Percentiles rank a stretch among this genome's conserved stretches.
These are phyloP conservation scores for Pythium aquatile DNA, from an alignment of 352 stramenopile genomes.

Conservation along the genomic window DNA sequence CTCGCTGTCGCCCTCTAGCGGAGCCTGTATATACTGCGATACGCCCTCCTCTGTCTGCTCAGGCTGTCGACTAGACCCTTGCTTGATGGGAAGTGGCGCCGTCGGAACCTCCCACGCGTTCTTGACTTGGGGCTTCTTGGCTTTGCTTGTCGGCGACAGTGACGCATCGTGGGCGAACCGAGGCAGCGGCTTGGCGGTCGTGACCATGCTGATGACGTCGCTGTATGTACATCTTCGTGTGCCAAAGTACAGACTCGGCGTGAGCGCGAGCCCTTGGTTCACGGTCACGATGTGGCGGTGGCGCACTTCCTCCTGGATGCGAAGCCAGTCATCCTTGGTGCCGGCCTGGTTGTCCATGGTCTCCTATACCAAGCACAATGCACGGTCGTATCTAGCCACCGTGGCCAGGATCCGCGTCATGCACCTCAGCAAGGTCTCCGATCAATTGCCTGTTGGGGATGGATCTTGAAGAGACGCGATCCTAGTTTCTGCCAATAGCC, in stretches of 20 bases:
- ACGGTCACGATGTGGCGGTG: constrained; percentile 60
- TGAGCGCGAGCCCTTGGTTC: constrained; percentile 47
- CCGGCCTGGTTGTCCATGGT: constrained; percentile 5
- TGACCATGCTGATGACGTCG: constrained; percentile 69
- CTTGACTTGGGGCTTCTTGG: background rate
- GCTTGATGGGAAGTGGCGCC: background rate
- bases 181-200: constrained; percentile 39
- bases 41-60: background rate
- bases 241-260: constrained; percentile 69
- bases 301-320: constrained; percentile 41
- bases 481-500: constrained; percentile 7
- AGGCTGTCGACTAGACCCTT: background rate
- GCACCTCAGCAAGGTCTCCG: background rate
- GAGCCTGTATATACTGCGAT: constrained; percentile 20
- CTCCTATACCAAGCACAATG: background rate
- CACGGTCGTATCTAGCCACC: background rate
- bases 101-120: background rate
- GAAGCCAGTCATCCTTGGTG: constrained; percentile 51
- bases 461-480: constrained; percentile 20
- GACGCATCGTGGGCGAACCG: constrained; percentile 23
- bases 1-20: constrained; percentile 29
- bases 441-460: constrained; percentile 1
- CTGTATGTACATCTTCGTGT: constrained; percentile 71
- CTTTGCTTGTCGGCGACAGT: background rate
- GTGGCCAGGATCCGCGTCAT: background rate